These are phyloP conservation scores for Claviceps fusiformis DNA, from an alignment of 2,329 filamentous ascomycete genomes.

Conservation along the genomic window DNA sequence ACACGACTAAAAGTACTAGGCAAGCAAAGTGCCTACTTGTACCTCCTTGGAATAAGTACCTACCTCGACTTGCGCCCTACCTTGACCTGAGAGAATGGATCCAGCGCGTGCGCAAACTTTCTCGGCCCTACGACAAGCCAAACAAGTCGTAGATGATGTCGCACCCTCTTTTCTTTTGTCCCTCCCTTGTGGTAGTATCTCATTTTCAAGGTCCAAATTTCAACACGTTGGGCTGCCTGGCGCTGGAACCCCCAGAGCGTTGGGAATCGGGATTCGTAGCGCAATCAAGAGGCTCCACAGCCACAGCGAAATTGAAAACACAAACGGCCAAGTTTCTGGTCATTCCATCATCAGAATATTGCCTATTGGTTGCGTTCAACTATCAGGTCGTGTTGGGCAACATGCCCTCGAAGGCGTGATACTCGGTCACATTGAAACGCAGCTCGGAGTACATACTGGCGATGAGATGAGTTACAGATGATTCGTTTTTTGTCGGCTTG, in stretches of 20 bases:
- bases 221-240: neutral
- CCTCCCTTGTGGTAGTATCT: neutral
- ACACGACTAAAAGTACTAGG: too few relatives aligned
- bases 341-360: neutral
- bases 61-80: too few relatives aligned
- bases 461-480: neutral
- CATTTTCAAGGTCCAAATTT: neutral
- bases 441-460: neutral
- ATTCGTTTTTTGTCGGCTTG: neutral
- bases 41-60: too few relatives aligned
- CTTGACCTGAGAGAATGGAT: neutral
- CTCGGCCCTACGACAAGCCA: neutral
- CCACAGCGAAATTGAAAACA: neutral
- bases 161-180: conserved; percentile 1
- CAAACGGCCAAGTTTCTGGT: neutral
- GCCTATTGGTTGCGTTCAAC: neutral
- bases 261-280: neutral
- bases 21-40: too few relatives aligned
- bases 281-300: neutral
- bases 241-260: neutral
- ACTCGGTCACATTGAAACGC: too few relatives aligned
- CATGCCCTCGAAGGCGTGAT: too few relatives aligned
- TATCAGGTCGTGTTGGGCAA: neutral
- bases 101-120: neutral
- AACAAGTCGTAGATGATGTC: neutral